Conservation (phyloP, 2,329 filamentous ascomycete species). For the Lasiodiplodia theobromae region DNA sequence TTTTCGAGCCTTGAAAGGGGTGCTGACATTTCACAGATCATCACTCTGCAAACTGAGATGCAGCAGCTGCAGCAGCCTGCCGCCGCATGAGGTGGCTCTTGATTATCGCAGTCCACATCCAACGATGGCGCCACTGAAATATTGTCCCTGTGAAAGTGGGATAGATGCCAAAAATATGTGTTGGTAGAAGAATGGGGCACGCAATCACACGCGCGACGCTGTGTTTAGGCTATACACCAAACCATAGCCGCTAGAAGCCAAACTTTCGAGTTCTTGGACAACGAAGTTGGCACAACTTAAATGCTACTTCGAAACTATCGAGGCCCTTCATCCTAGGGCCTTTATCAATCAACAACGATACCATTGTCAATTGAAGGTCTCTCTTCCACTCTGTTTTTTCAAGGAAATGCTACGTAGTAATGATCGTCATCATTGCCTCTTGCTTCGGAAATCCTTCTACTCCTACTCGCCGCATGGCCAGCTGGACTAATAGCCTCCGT, state of each 20-base stretch:
- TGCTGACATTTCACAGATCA: slow-evolving; percentile 19
- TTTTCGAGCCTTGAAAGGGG: background rate
- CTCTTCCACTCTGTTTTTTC: background rate
- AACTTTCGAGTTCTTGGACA: background rate
- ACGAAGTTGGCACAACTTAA: background rate
- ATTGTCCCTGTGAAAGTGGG: background rate
- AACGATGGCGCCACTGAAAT: background rate
- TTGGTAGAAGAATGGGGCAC: background rate
- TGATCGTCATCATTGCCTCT: background rate
- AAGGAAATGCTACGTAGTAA: background rate
- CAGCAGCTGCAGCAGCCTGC: slow-evolving; percentile 28
- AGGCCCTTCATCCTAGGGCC: background rate
- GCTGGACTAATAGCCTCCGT: background rate
- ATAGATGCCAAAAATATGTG: background rate
- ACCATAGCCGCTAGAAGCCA: background rate
- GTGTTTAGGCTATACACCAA: background rate
- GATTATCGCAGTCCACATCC: background rate
- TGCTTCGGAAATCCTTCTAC: background rate
- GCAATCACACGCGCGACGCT: background rate
- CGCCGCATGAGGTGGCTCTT: slow-evolving; percentile 25
- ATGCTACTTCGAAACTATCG: background rate
- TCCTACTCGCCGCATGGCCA: background rate
- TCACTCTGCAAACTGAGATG: slow-evolving; percentile 28
- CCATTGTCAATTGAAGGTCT: background rate
- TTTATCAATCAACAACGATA: background rate